Evolutionary conservation across 23 red algal genomes (phyloP).

Genomic region (Gracilaria vermiculophylla): DNA sequence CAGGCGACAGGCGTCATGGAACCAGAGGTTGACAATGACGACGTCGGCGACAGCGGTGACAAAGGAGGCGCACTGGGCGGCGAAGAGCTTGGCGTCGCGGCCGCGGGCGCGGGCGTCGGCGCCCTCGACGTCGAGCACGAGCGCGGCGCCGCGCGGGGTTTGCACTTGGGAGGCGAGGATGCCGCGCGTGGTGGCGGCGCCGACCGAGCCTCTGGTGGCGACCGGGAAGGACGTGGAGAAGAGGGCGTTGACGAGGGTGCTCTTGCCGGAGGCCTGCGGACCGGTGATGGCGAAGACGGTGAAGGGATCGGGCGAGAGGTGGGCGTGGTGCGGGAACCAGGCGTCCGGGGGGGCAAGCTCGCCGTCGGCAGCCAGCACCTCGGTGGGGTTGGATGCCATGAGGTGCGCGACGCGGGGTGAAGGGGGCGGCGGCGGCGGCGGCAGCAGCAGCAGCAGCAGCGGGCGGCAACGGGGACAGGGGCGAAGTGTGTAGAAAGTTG

Average conservation of each 20-base stretch:
- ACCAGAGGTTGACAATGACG: conserved; percentile 89
- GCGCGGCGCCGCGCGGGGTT: conserved; percentile 13
- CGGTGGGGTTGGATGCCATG: conserved; percentile 20
- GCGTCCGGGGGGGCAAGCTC: conserved; percentile 24
- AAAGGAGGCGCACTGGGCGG: conserved; percentile 69
- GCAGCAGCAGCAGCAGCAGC: neutral
- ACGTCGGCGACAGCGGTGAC: conserved; percentile 80
- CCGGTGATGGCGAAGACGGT: conserved; percentile 73
- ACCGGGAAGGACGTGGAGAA: conserved; percentile 82
- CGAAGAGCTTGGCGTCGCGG: conserved; percentile 61
- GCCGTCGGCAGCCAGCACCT: conserved; percentile 44
- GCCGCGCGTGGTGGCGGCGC: conserved; percentile 72
- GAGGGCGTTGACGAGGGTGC: conserved; percentile 76
- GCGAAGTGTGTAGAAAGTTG: neutral
- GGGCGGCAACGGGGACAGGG: neutral
- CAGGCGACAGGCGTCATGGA: conserved; percentile 82
- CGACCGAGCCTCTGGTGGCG: conserved; percentile 36
- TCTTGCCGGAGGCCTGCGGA: conserved; percentile 81
- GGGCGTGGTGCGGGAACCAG: conserved; percentile 10
- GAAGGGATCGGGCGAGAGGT: conserved; percentile 24
- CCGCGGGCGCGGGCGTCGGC: conserved; percentile 83
- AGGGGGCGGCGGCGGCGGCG: neutral
- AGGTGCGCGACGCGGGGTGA: neutral
- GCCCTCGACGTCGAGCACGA: conserved; percentile 96
- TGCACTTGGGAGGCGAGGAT: conserved; percentile 49